phyloP scores from a whole-genome alignment of 2,329 filamentous ascomycete genomes.

The Ophiocordyceps polyrhachis-furcata region DNA sequence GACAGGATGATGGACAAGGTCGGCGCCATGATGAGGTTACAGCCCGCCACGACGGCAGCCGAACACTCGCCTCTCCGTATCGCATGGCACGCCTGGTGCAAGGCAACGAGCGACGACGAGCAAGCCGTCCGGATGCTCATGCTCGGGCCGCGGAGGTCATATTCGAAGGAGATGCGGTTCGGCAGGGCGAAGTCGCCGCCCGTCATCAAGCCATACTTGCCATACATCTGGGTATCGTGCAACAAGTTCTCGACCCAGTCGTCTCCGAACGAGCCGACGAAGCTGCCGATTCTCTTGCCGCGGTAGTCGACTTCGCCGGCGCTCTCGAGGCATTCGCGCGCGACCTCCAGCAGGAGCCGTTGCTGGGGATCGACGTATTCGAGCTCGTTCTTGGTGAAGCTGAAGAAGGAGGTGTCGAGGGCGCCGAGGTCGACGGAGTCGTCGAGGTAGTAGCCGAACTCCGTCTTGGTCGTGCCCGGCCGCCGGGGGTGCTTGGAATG shows the following conservation, averaged over 20 bases:
- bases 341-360: constrained; percentile 12
- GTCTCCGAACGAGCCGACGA: constrained; percentile 3
- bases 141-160: constrained; percentile 2
- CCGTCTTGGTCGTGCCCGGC: neutral
- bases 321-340: constrained; percentile 4
- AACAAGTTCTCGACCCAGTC: constrained; percentile 3
- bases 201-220: constrained; percentile 6
- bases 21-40: constrained; percentile 6
- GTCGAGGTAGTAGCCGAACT: constrained; percentile 10
- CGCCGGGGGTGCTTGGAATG: neutral
- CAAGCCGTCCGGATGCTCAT: constrained; percentile 1
- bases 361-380: constrained; percentile 14
- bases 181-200: constrained; percentile 9
- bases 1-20: constrained; percentile 2
- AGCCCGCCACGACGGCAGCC: constrained; percentile 9
- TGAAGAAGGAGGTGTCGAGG: constrained; percentile 11
- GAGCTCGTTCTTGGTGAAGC: constrained; percentile 8
- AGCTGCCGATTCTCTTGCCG: constrained; percentile 3
- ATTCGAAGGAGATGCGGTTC: constrained; percentile 6
- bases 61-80: neutral
- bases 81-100: constrained; percentile 1
- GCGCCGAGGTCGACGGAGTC: constrained; percentile 4
- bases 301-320: constrained; percentile 1
- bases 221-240: constrained; percentile 2
- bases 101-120: constrained; percentile 1